phyloP scores from a whole-genome alignment of 139 green algal species.

The Chlamydomonas applanata region DNA sequence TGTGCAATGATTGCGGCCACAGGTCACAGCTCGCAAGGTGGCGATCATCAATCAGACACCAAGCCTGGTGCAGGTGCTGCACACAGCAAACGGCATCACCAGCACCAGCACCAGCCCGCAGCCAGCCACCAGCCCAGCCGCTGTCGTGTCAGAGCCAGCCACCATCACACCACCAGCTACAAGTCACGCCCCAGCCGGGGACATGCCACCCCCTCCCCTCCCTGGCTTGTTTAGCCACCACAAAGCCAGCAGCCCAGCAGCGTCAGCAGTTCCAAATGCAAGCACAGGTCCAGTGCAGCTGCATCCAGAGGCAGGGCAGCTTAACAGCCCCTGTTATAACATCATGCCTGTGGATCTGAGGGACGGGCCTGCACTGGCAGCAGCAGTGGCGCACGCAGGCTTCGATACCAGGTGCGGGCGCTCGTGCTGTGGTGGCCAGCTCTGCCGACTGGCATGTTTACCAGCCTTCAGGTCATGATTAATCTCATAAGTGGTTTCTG shows the following conservation, averaged over 20 bases:
- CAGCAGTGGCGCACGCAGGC: conserved; percentile 42
- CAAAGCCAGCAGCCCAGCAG: no score
- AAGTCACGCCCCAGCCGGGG: no score
- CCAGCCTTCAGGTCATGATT: no score
- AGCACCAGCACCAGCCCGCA: conserved; percentile 7
- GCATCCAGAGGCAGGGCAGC: no score
- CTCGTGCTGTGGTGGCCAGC: background rate
- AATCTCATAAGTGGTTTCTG: no score
- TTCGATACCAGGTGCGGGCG: conserved; percentile 46
- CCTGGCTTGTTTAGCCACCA: no score
- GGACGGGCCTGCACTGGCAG: conserved; percentile 34
- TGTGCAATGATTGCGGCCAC: background rate
- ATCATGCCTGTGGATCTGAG: conserved; percentile 71
- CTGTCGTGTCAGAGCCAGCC: no score
- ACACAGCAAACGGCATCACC: background rate
- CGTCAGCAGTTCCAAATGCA: no score
- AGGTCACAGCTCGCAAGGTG: conserved; percentile 51
- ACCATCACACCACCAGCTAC: no score
- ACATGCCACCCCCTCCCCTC: no score
- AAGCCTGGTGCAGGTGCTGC: conserved; percentile 15
- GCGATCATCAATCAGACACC: conserved; percentile 34
- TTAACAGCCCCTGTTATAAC: conserved; percentile 43
- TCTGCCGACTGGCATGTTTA: no score
- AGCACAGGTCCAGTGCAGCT: no score
- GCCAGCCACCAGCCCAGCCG: background rate